Conservation (phyloP, 2,329 filamentous ascomycete genomes). For the Trichoderma citrinoviride region DNA sequence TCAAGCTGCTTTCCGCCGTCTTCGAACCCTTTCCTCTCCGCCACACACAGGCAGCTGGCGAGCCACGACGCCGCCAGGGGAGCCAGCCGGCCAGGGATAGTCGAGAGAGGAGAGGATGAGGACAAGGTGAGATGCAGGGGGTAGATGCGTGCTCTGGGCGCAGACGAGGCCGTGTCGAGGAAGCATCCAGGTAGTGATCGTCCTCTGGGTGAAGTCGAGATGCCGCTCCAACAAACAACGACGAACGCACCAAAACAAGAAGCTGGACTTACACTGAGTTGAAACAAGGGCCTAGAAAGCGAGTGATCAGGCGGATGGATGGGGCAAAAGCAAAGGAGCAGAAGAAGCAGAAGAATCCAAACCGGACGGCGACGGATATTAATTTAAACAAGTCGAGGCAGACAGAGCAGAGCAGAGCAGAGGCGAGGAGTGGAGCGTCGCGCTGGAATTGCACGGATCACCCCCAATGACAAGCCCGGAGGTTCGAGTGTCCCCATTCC, state of each 20-base stretch:
- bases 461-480: too few species aligned
- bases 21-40: neutral
- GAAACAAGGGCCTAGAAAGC: constrained; percentile 16
- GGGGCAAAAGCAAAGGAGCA: constrained; percentile 5
- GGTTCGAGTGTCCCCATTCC: neutral
- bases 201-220: too few species aligned
- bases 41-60: neutral
- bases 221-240: neutral
- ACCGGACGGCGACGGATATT: constrained; percentile 9
- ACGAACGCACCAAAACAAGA: neutral
- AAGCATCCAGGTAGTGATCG: neutral
- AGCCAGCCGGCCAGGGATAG: neutral
- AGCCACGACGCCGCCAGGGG: neutral
- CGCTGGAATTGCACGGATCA: constrained; percentile 3
- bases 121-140: neutral
- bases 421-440: constrained; percentile 8
- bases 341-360: neutral
- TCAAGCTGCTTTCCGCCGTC: neutral
- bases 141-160: neutral
- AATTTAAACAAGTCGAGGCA: constrained; percentile 2
- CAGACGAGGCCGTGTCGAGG: neutral
- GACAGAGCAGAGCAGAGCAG: neutral
- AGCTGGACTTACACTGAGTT: neutral
- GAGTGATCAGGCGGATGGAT: constrained; percentile 17
- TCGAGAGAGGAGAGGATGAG: neutral